These are phyloP conservation scores for Globisporangium mamillatum DNA, from an alignment of 352 stramenopile species.

Conservation along the genomic window DNA sequence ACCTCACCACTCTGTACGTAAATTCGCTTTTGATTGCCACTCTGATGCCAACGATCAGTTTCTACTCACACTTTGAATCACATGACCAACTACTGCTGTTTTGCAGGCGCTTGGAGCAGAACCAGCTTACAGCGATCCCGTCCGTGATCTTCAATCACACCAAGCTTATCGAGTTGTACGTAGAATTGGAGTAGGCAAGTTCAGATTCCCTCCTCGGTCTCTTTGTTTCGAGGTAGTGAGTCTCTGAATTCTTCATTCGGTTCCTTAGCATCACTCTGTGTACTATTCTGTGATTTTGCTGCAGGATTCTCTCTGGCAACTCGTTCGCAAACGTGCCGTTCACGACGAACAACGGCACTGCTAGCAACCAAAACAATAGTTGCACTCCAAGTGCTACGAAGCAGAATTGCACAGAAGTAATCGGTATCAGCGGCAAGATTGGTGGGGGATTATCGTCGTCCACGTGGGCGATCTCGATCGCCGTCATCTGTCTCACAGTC, in stretches of 20 bases:
- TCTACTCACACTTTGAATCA: too few relatives aligned
- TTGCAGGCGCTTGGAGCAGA: constrained; percentile 20
- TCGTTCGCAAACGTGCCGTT: constrained; percentile 21
- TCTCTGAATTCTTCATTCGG: too few relatives aligned
- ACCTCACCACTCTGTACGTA: constrained; percentile 24
- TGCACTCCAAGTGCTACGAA: too few relatives aligned
- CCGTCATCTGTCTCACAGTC: background rate
- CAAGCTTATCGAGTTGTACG: constrained; percentile 21
- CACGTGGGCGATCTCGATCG: background rate
- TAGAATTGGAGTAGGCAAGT: background rate
- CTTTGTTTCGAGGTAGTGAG: background rate
- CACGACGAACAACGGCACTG: background rate
- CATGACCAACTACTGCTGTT: too few relatives aligned
- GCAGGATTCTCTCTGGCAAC: constrained; percentile 18
- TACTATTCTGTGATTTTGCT: too few relatives aligned
- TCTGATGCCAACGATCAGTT: too few relatives aligned
- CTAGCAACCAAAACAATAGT: background rate
- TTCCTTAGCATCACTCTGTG: too few relatives aligned
- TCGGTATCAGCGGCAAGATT: background rate
- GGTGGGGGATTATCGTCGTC: background rate
- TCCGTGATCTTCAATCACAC: constrained; percentile 24
- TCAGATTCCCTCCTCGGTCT: background rate
- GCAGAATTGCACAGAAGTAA: too few relatives aligned
- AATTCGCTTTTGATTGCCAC: too few relatives aligned
- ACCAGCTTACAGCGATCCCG: constrained; percentile 30